phyloP scores from a whole-genome alignment of 1,284 basidiomycete genomes.

The Ustilago sp. region DNA sequence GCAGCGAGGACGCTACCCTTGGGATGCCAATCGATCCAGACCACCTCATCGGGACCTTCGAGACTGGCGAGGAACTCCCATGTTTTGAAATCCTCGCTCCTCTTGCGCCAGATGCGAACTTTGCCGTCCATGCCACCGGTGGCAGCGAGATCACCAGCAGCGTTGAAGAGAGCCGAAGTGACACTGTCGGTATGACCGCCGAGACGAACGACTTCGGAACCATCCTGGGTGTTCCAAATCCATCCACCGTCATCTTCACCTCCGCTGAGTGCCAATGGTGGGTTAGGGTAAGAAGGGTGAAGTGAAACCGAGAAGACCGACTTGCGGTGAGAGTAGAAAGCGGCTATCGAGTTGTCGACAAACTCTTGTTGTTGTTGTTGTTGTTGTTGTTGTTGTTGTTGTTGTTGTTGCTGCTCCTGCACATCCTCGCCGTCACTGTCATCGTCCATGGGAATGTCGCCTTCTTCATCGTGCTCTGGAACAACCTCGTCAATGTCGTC shows the following conservation, averaged over 20 bases:
- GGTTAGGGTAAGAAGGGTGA: constrained; percentile 80
- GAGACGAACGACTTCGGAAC: constrained; percentile 83
- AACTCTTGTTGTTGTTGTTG: constrained; percentile 52
- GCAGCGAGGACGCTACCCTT: constrained; percentile 88
- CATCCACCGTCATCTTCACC: constrained; percentile 96
- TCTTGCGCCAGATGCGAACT: constrained; percentile 84
- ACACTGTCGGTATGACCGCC: constrained; percentile 94
- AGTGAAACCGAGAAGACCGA: constrained; percentile 86
- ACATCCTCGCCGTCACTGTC: constrained; percentile 36
- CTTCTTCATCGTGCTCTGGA: constrained; percentile 48
- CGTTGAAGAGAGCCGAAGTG: constrained; percentile 81
- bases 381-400: too few relatives aligned
- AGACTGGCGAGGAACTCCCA: constrained; percentile 95
- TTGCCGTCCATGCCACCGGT: constrained; percentile 98
- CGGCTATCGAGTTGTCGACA: constrained; percentile 66
- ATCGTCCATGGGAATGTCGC: constrained; percentile 53
- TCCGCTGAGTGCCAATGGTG: constrained; percentile 87
- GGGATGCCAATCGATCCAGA: constrained; percentile 96
- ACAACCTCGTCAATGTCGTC: constrained; percentile 53
- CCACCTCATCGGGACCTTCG: constrained; percentile 93
- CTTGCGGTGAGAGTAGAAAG: constrained; percentile 66
- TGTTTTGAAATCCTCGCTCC: constrained; percentile 74
- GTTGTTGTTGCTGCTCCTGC: constrained; percentile 12
- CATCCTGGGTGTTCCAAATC: constrained; percentile 89
- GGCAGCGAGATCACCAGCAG: constrained; percentile 89